Evolutionary conservation across 1,139 yeast genomes (phyloP).

Genomic region (Eremothecium gossypii): DNA sequence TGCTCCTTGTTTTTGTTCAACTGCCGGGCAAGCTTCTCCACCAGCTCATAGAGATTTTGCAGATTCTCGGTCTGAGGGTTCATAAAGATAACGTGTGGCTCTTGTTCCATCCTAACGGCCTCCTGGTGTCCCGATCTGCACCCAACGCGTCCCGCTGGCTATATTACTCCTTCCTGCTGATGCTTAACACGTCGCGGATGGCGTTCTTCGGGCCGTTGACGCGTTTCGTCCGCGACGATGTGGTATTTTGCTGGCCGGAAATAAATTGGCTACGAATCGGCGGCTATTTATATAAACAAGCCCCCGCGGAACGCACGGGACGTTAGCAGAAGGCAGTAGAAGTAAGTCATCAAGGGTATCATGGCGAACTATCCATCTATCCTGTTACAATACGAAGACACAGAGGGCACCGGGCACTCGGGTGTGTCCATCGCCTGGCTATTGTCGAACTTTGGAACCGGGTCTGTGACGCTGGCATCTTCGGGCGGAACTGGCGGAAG

Average conservation of each 20-base stretch:
- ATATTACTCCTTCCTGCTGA: too few species aligned
- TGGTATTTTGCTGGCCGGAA: too few species aligned
- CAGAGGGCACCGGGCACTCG: conserved; percentile 6
- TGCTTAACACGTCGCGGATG: too few species aligned
- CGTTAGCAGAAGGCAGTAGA: too few species aligned
- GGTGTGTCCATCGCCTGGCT: conserved; percentile 19
- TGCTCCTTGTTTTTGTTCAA: conserved; percentile 16
- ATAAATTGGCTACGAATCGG: too few species aligned
- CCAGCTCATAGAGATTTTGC: conserved; percentile 18
- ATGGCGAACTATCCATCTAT: conserved; percentile 2
- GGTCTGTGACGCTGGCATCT: conserved; percentile 3
- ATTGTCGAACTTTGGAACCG: conserved; percentile 15
- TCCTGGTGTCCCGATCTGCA: too few species aligned
- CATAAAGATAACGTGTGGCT: conserved; percentile 18
- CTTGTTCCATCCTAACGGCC: conserved; percentile 1
- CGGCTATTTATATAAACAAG: too few species aligned
- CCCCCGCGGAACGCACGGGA: too few species aligned
- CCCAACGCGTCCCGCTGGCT: too few species aligned
- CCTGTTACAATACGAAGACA: conserved; percentile 1
- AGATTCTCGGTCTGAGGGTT: conserved; percentile 26
- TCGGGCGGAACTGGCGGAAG: conserved; percentile 6
- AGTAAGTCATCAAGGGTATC: not conserved
- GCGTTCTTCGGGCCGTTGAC: too few species aligned
- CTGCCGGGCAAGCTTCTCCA: conserved; percentile 14
- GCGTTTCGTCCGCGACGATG: too few species aligned